Conservation (phyloP, 495 filamentous ascomycete genomes). For the Rhypophila decipiens region DNA sequence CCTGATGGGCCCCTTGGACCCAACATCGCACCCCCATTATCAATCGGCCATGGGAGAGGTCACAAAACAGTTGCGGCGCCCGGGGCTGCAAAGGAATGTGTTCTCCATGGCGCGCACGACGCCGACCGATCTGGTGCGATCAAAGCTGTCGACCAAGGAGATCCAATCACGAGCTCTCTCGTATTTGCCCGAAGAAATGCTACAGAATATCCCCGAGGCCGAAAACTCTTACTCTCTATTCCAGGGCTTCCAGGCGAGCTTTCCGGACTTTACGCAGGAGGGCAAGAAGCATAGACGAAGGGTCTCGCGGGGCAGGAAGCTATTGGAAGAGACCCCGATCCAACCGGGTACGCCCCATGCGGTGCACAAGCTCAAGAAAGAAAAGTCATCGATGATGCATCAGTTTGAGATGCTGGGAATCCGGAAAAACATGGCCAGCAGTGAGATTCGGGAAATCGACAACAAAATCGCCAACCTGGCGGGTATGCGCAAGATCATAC, state of each 20-base stretch:
- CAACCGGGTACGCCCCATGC: slow-evolving; percentile 53
- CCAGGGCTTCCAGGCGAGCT: slow-evolving; percentile 87
- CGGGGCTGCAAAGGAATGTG: slow-evolving; percentile 76
- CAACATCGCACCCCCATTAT: slow-evolving; percentile 58
- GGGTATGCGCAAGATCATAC: slow-evolving; percentile 86
- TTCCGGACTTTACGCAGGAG: slow-evolving; percentile 67
- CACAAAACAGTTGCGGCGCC: slow-evolving; percentile 77
- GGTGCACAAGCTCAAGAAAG: slow-evolving; percentile 65
- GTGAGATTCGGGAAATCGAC: slow-evolving; percentile 94
- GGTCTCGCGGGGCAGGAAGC: slow-evolving; percentile 63
- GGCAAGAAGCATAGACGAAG: slow-evolving; percentile 65
- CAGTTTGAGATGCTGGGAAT: slow-evolving; percentile 86
- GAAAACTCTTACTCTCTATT: slow-evolving; percentile 86
- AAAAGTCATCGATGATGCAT: slow-evolving; percentile 68
- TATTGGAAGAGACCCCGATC: slow-evolving; percentile 56
- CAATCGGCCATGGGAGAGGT: slow-evolving; percentile 83
- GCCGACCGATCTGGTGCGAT: slow-evolving; percentile 87
- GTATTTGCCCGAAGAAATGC: slow-evolving; percentile 84
- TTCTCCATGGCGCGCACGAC: slow-evolving; percentile 83
- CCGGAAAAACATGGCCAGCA: slow-evolving; percentile 94
- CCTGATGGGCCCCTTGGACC: slow-evolving; percentile 68
- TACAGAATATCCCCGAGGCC: slow-evolving; percentile 78
- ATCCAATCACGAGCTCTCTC: slow-evolving; percentile 91
- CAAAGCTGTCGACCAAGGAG: slow-evolving; percentile 82
- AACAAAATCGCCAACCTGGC: slow-evolving; percentile 92